These are phyloP conservation scores for Cystobasidium slooffiae DNA, from an alignment of 1,284 basidiomycete species.

Conservation along the genomic window DNA sequence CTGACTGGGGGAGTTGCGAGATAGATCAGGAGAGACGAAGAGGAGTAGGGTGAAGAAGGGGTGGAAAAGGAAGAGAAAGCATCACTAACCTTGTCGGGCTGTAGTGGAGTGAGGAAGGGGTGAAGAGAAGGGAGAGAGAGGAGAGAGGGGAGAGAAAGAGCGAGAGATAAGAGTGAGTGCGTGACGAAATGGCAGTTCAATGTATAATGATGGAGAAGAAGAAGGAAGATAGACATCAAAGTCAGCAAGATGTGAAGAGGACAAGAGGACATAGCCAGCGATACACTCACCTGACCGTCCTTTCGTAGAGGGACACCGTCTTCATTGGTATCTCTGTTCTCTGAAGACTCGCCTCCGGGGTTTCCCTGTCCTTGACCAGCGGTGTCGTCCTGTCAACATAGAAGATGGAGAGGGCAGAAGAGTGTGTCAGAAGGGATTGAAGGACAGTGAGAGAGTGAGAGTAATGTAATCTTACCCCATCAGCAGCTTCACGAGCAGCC, in stretches of 20 bases:
- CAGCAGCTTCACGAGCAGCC: conserved; percentile 10
- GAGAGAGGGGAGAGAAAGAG: background rate
- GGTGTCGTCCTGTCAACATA: background rate
- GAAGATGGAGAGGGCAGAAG: background rate
- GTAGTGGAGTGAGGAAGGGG: background rate
- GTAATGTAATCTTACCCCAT: background rate
- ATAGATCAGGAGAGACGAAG: background rate
- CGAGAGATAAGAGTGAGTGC: background rate
- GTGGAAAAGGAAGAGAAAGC: background rate
- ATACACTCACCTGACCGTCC: conserved; percentile 2
- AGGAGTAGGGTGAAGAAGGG: background rate
- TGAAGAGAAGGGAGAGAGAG: background rate
- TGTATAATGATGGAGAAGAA: background rate
- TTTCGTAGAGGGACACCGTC: conserved; percentile 10
- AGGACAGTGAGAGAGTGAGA: background rate
- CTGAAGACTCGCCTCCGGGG: background rate
- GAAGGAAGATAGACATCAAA: background rate
- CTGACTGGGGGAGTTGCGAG: too few relatives aligned
- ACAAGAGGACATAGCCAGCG: background rate
- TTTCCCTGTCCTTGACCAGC: conserved; percentile 9
- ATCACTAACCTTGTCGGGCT: conserved; percentile 9
- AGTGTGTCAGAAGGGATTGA: background rate
- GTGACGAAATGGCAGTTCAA: background rate
- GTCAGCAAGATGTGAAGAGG: background rate
- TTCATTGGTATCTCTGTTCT: background rate